Evolutionary conservation across 805 yeast genomes (phyloP).

Genomic region (Teunomyces tritomae): DNA sequence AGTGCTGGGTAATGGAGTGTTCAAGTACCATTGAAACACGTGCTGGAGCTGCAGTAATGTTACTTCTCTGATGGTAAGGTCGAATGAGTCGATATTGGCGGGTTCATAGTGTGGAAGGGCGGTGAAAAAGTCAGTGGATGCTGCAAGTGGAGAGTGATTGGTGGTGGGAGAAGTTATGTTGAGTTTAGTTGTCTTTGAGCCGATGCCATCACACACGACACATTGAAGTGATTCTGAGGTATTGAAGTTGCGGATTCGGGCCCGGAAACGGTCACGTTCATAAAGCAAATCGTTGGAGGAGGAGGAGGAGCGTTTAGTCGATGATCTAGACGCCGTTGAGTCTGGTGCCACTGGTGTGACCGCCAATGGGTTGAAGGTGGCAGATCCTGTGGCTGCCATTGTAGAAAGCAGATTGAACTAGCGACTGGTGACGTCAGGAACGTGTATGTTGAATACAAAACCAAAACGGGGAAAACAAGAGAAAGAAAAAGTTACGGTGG

Average conservation of each 20-base stretch:
- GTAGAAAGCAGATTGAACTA: background rate
- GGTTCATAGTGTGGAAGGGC: background rate
- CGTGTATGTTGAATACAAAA: background rate
- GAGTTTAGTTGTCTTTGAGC: constrained; percentile 37
- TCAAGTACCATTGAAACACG: constrained; percentile 38
- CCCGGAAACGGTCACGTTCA: constrained; percentile 42
- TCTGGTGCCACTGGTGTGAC: background rate
- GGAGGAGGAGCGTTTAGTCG: constrained; percentile 35
- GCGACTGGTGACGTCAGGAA: background rate
- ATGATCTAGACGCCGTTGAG: constrained; percentile 9
- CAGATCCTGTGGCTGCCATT: background rate
- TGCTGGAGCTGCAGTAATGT: constrained; percentile 10
- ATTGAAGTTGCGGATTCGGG: constrained; percentile 35
- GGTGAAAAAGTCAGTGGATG: constrained; percentile 3
- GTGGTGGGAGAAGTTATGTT: constrained; percentile 10
- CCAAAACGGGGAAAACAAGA: background rate
- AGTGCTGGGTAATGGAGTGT: constrained; percentile 55
- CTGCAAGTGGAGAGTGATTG: constrained; percentile 1
- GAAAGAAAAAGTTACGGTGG: background rate
- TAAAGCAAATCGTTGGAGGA: constrained; percentile 37
- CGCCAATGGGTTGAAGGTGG: background rate
- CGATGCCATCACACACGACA: constrained; percentile 36
- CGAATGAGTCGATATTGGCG: background rate
- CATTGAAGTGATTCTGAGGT: constrained; percentile 14
- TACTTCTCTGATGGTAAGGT: constrained; percentile 13